Evolutionary conservation across 2,329 filamentous ascomycete species (phyloP), one percentile per base, ranked within the genome.

Genomic region (Kalaharituber pfeilii): DNA sequence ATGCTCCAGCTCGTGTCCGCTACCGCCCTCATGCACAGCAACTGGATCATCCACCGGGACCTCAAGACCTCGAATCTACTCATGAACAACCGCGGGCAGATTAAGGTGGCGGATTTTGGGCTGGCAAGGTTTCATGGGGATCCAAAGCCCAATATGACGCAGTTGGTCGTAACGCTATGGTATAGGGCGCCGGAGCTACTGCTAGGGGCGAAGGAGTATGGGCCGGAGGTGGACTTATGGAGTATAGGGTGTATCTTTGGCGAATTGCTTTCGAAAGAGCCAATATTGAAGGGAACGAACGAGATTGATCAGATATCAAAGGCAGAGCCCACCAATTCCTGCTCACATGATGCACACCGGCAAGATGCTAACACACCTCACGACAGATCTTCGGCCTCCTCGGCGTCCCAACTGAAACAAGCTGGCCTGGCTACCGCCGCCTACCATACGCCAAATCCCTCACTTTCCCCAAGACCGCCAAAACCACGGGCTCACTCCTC

Each of bases 51-150:
- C 57, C 87, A 91, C 70, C 86, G 88, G 54, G 88, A 95, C 69
- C 79, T 94, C 64, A 94, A 94, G 69, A 93, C 87, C 2, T 89
- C 84, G 50, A 94, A 94, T 65, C 80, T 98, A 49, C 80, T 98
- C 49, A 82, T 98, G 70, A 93, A 86, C 72, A 96, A 96, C 72
- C 84, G 87, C 47, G 91, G 91, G 47, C 81, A 84, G 67, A 81
- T 98, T 68, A 95, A 95, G 69, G 82, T 98, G 60, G 91, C 91
- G 57, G 91, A 98, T 69, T 98, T 98, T 66, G 91, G 91, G 67
- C 95, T 98, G 86, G 89, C 91, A 2, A 79, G 91, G 26, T 91
- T 91, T 70, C 15, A 5, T 22, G 18, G n/a, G n/a, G 84, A 84
- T 51, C 80, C 86, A 62, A 74, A 80, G 0, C 73, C 74, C 3